Percentiles rank a stretch among this genome's conserved stretches.
Conservation (phyloP, 2,329 filamentous ascomycete genomes). For the Botrytis paeoniae region DNA sequence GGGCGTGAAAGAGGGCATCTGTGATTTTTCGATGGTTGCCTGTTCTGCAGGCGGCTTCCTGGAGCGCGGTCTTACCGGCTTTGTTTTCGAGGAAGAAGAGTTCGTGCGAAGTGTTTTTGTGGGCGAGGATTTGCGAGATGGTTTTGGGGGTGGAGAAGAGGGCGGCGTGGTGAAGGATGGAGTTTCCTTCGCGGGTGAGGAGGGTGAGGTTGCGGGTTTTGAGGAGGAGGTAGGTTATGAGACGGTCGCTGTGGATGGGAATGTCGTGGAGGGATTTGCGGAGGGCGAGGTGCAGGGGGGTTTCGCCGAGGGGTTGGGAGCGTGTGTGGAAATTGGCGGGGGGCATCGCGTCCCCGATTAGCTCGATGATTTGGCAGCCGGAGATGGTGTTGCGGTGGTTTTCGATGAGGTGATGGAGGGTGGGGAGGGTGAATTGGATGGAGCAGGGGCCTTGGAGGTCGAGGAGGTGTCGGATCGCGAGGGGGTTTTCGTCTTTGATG, state of each 20-base stretch:
- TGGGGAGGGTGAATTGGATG: not conserved
- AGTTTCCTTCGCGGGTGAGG: not conserved
- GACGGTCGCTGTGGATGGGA: not conserved
- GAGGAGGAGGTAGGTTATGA: not conserved
- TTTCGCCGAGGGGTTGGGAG: not conserved
- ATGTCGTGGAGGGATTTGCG: not conserved
- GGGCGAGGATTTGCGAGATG: not conserved
- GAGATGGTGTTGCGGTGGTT: not conserved
- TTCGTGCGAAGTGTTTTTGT: not conserved
- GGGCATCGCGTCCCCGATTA: not conserved
- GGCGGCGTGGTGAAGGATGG: conserved; percentile 5
- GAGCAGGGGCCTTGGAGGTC: not conserved
- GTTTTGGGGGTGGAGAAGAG: not conserved
- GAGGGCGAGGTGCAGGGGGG: conserved; percentile 5
- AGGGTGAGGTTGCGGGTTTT: not conserved
- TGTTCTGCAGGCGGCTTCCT: not conserved
- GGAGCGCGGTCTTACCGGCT: not conserved
- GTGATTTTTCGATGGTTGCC: conserved; percentile 2
- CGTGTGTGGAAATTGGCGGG: not conserved
- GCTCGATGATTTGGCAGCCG: not conserved
- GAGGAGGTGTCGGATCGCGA: not conserved
- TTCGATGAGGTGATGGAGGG: conserved; percentile 10
- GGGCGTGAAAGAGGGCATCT: not conserved
- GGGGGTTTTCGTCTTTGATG: not conserved
- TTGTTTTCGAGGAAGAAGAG: conserved; percentile 6